Percentiles rank a stretch among this genome's conserved stretches.
phyloP scores from a whole-genome alignment of 2,329 filamentous ascomycete species.

The Calonectria ilicicola region DNA sequence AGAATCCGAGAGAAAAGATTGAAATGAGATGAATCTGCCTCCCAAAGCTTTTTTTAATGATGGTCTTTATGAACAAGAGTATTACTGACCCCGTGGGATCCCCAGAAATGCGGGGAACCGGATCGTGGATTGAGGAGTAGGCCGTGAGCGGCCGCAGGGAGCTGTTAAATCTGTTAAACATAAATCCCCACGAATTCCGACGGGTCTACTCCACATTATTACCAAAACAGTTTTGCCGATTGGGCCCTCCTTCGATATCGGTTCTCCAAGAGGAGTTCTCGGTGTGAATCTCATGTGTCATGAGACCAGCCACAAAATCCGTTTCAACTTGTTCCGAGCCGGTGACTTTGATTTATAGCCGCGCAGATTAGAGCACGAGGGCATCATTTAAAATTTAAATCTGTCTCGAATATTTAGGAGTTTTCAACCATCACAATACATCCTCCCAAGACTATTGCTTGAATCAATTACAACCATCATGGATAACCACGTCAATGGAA shows the following conservation, averaged over 20 bases:
- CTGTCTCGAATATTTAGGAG: neutral
- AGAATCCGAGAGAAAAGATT: neutral
- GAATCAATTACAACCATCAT: neutral
- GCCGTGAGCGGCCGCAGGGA: neutral
- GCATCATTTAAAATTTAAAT: neutral
- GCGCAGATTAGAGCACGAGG: neutral
- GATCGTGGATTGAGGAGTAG: neutral
- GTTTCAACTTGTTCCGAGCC: neutral
- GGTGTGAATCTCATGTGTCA: neutral
- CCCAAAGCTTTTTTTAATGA: neutral
- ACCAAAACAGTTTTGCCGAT: neutral
- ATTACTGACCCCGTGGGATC: neutral
- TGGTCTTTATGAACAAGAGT: neutral
- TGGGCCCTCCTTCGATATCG: neutral
- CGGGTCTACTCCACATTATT: neutral
- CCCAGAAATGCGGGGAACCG: neutral
- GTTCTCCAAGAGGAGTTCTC: neutral
- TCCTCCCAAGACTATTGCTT: neutral
- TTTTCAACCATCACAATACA: neutral
- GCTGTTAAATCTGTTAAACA: neutral
- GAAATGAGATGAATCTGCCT: neutral
- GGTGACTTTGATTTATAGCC: neutral
- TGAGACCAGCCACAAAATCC: neutral
- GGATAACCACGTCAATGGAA: neutral
- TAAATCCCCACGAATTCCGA: neutral